These are phyloP conservation scores for Circinella minor DNA, from an alignment of 371 early-diverging fungal genomes.

Conservation along the genomic window DNA sequence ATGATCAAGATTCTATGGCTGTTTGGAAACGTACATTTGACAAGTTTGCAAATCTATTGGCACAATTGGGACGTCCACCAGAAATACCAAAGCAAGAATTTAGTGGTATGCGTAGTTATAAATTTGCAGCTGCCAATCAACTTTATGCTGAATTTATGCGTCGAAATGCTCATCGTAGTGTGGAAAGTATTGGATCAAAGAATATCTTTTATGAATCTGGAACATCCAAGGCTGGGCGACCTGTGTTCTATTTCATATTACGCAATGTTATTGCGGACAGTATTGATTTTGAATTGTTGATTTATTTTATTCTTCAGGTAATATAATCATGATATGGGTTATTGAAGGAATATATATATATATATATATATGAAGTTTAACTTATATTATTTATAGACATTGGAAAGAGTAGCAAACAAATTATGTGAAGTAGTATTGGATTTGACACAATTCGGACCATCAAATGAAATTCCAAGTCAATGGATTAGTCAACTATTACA, in stretches of 20 bases:
- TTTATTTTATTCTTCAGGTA: slow-evolving; percentile 75
- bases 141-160: slow-evolving; percentile 83
- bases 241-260: slow-evolving; percentile 85
- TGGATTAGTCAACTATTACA: slow-evolving; percentile 79
- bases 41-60: slow-evolving; percentile 80
- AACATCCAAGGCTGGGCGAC: slow-evolving; percentile 74
- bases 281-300: slow-evolving; percentile 84
- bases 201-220: slow-evolving; percentile 84
- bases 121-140: slow-evolving; percentile 60
- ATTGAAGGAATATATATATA: not conserved
- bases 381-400: slow-evolving; percentile 30
- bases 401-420: slow-evolving; percentile 63
- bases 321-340: slow-evolving; percentile 7
- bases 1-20: slow-evolving; percentile 38
- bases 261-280: slow-evolving; percentile 77
- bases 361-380: not conserved
- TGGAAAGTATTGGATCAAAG: slow-evolving; percentile 67
- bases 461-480: slow-evolving; percentile 82
- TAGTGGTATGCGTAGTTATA: slow-evolving; percentile 49
- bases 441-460: slow-evolving; percentile 77
- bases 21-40: slow-evolving; percentile 64
- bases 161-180: slow-evolving; percentile 70
- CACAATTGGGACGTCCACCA: slow-evolving; percentile 83
- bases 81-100: slow-evolving; percentile 49
- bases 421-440: slow-evolving; percentile 85